A percentile compares a stretch with the other conserved stretches of the same genome.
Evolutionary conservation across 768 basidiomycete species (phyloP).

Genomic region (Lactarius pseudohatsudake): DNA sequence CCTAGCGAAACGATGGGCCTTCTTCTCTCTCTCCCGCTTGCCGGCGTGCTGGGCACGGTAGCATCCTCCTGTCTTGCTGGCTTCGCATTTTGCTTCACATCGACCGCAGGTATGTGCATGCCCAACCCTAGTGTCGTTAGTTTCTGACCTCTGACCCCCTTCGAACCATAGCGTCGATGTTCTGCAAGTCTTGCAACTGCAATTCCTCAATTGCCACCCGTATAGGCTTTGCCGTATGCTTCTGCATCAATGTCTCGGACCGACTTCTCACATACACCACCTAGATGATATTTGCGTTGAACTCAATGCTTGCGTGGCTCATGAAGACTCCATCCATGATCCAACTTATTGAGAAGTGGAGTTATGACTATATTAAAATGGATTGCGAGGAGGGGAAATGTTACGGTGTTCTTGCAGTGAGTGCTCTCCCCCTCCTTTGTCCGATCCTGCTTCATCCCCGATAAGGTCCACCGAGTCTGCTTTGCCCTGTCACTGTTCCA

Average conservation of each 20-base stretch:
- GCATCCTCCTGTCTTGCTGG: constrained; percentile 83
- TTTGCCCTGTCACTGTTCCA: constrained; percentile 93
- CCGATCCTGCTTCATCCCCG: constrained; percentile 13
- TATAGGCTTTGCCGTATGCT: constrained; percentile 86
- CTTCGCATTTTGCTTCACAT: constrained; percentile 82
- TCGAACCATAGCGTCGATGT: constrained; percentile 75
- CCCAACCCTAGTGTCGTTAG: neutral
- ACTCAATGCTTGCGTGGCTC: constrained; percentile 95
- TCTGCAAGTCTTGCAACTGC: constrained; percentile 98
- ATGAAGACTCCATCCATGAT: constrained; percentile 92
- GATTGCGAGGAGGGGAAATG: constrained; percentile 90
- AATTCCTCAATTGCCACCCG: constrained; percentile 98
- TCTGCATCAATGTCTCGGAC: neutral
- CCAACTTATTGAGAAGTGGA: constrained; percentile 85
- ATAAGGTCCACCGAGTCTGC: constrained; percentile 92
- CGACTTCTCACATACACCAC: constrained; percentile 6
- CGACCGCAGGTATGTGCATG: constrained; percentile 64
- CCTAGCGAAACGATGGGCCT: constrained; percentile 58
- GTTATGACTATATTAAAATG: constrained; percentile 98
- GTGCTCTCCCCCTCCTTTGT: constrained; percentile 34
- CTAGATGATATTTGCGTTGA: constrained; percentile 92
- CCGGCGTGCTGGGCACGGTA: constrained; percentile 65
- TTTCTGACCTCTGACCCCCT: constrained; percentile 16
- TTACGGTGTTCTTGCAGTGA: constrained; percentile 91
- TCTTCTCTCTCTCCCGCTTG: constrained; percentile 69